phyloP scores from a whole-genome alignment of 2,329 filamentous ascomycete genomes.

The Colletotrichum agaves region DNA sequence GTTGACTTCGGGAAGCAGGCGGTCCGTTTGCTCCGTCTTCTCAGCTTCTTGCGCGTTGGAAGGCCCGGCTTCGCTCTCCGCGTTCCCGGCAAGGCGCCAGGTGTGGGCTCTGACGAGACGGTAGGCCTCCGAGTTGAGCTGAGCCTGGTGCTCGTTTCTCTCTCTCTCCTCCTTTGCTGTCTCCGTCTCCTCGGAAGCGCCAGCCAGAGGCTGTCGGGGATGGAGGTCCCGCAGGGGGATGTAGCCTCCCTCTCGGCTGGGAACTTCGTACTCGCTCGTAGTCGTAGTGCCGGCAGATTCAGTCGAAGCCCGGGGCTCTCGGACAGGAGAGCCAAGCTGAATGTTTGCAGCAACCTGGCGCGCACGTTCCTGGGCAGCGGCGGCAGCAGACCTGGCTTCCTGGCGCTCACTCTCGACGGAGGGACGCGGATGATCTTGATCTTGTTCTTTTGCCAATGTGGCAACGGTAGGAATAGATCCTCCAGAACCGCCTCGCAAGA shows the following conservation, averaged over 20 bases:
- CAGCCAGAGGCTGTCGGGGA: conserved; percentile 22
- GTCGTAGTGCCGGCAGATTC: conserved; percentile 49
- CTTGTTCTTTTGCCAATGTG: background rate
- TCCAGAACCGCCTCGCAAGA: conserved; percentile 55
- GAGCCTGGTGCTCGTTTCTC: conserved; percentile 41
- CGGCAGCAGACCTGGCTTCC: conserved; percentile 45
- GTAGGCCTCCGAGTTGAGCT: conserved; percentile 51
- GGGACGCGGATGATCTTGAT: conserved; percentile 17
- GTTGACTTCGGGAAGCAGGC: conserved; percentile 46
- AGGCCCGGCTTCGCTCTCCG: conserved; percentile 19
- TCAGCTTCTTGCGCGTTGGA: conserved; percentile 27
- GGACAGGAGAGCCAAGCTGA: conserved; percentile 48
- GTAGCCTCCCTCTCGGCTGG: conserved; percentile 39
- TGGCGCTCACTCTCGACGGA: conserved; percentile 40
- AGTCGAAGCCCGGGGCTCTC: conserved; percentile 49
- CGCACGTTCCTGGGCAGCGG: conserved; percentile 57
- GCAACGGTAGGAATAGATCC: conserved; percentile 48
- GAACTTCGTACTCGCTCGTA: conserved; percentile 43
- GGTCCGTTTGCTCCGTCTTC: conserved; percentile 11
- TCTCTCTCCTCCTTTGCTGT: conserved; percentile 16
- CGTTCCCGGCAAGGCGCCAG: conserved; percentile 38
- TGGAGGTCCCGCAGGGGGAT: conserved; percentile 49
- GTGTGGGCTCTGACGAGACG: conserved; percentile 57
- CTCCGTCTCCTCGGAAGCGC: conserved; percentile 18
- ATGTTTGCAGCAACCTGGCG: conserved; percentile 54